Evolutionary conservation across 768 basidiomycete species (phyloP), one percentile per base, ranked within the genome.

Genomic region (Agrocybe chaxingu): DNA sequence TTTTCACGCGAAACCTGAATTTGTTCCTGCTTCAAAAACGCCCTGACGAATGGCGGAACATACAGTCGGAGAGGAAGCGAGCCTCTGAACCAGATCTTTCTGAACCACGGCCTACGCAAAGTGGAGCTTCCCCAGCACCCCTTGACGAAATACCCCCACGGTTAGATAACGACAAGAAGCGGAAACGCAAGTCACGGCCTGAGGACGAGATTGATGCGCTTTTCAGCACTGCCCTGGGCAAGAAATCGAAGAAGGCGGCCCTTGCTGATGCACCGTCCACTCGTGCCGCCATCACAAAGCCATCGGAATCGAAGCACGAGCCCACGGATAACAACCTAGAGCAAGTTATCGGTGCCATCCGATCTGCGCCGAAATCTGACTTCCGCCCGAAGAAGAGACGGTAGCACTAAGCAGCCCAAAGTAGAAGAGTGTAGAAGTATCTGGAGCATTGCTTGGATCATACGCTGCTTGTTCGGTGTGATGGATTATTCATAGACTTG

Each of bases 41-140:
- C 45, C 87, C 91, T 3, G 84, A 90, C 3, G 87, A 92, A 46
- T 99, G 96, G 96, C 82, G 83, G 57, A 78, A 76, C 41, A 62
- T 82, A 56, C 89, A 94, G 62, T 73, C 84, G 3, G 74, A 77
- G 43, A 63, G 68, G 37, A 70, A 67, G 53, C 58, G 57, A 18
- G 39, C 52, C 44, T 57, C 58, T 38, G 60, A 56, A 19, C 55
- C 51, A 24, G 53, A 55, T 42, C 46, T 45, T 19, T 42, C 30
- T 19, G 19, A 46, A 44, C 24, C 50, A 32, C 7, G 35, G 8
- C 34, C 57, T 13, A 41, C 40, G 11, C 24, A 24, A 24, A 24
- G 24, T 24, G 38, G 37, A 31, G 12, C 47, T 33, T 16, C 49
- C 19, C 4, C 42, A 8, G n/a, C 47, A 38, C 19, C 35, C 24